phyloP scores from a whole-genome alignment of 371 early-diverging fungal genomes.

The Capillidium rhysosporum region DNA sequence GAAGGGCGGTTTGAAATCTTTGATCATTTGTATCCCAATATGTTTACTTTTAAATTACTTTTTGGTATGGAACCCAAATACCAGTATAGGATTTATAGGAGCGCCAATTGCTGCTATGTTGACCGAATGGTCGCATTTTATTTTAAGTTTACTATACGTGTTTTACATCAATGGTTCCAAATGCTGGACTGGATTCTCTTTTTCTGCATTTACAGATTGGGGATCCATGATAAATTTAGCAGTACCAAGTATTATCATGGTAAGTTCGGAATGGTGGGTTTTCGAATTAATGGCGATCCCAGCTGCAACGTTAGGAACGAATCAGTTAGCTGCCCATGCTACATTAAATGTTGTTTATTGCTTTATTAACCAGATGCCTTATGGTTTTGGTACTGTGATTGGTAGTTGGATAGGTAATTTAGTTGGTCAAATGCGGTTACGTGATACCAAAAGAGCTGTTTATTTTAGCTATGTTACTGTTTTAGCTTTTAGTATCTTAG shows the following conservation, averaged over 20 bases:
- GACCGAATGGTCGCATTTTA: slow-evolving; percentile 48
- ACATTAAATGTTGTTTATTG: slow-evolving; percentile 50
- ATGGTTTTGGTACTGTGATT: slow-evolving; percentile 44
- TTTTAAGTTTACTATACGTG: slow-evolving; percentile 35
- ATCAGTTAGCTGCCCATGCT: slow-evolving; percentile 68
- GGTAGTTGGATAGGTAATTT: slow-evolving; percentile 63
- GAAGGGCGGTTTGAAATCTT: slow-evolving; percentile 28
- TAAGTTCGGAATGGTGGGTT: slow-evolving; percentile 58
- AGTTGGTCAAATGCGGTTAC: slow-evolving; percentile 20
- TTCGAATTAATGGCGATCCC: slow-evolving; percentile 55
- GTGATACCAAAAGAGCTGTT: slow-evolving; percentile 18
- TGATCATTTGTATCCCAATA: slow-evolving; percentile 43
- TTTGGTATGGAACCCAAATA: slow-evolving; percentile 46
- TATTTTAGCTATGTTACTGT: slow-evolving; percentile 18
- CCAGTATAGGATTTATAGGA: slow-evolving; percentile 55
- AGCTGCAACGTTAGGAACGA: slow-evolving; percentile 53
- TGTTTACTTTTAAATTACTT: slow-evolving; percentile 50
- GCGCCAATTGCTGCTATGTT: slow-evolving; percentile 61
- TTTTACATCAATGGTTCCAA: slow-evolving; percentile 37
- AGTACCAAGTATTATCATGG: slow-evolving; percentile 40
- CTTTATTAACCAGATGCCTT: slow-evolving; percentile 46
- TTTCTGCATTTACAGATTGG: slow-evolving; percentile 36
- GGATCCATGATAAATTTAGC: slow-evolving; percentile 34
- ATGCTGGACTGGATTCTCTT: slow-evolving; percentile 73
- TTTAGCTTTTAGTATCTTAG: slow-evolving; percentile 21